Evolutionary conservation across 345 rosid genomes (phyloP), one percentile per base, ranked within the genome.

Genomic region (Ailanthus altissimus): DNA sequence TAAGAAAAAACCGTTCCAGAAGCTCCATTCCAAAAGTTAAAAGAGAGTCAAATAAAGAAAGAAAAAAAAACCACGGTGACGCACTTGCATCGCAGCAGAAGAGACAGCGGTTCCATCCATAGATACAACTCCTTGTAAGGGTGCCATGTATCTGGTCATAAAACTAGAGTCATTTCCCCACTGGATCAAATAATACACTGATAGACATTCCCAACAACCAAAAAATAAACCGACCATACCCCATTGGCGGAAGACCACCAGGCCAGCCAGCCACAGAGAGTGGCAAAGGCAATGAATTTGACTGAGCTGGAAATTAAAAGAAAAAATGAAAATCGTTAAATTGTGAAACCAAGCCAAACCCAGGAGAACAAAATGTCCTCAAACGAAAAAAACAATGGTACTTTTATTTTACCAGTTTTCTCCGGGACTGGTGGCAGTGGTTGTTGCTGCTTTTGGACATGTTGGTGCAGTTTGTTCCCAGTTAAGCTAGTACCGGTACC

Each of bases 241-340:
- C 98, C 94, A 97, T 89, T 43, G 93, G 92, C 78, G 99, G 97
- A 88, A 93, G 90, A 51, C 90, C 98, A 38, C 97, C 97, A 68
- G 93, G 93, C 99, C 99, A 97, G 78, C 86, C 85, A 78, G 97
- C 87, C 85, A 93, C 81, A 23, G 98, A 83, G 87, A 90, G 89
- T 20, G 94, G 94, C 80, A 91, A 81, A 80, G 97, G 85, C 28
- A 90, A 75, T 73, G 94, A 80, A 72, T 73, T 76, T 32, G 88
- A 76, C 86, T 86, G 97, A 81, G 88, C 99, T 97, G 97, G 56
- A 70, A 65, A 78, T 3, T 32, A 32, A 1, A 1, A 32, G n/a
- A 32, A 54, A 50, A 67, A 47, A 26, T 20, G 53, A 77, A 76
- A 61, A 2, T 3, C 2, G 18, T 25, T 47, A 66, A 71, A 70